phyloP scores from a whole-genome alignment of 768 basidiomycete genomes.

The Termitomyces sp. region DNA sequence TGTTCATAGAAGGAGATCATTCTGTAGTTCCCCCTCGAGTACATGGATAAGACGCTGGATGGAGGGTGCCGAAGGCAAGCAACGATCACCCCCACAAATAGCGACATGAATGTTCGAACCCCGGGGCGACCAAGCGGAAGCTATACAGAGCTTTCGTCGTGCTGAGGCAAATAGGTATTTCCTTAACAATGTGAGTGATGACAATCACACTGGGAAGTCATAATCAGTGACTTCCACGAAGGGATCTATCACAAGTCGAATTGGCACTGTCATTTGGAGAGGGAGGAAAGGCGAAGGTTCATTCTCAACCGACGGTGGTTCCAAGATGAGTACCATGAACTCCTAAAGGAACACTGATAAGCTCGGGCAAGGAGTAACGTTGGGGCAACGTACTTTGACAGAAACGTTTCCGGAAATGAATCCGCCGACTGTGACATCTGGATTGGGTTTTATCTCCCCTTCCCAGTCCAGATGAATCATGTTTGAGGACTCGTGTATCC shows the following conservation, averaged over 20 bases:
- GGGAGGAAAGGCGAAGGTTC: constrained; percentile 25
- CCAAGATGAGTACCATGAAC: constrained; percentile 44
- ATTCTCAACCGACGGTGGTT: constrained; percentile 26
- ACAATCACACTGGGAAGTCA: constrained; percentile 1
- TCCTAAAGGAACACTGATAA: constrained; percentile 34
- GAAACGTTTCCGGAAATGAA: constrained; percentile 40
- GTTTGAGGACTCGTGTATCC: constrained; percentile 14
- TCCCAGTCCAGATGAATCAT: constrained; percentile 52
- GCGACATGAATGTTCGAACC: neutral
- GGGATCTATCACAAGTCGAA: constrained; percentile 55
- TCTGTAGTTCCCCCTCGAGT: too few species aligned
- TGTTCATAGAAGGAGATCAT: too few species aligned
- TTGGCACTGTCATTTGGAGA: constrained; percentile 42
- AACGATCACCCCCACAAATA: too few species aligned
- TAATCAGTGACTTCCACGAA: constrained; percentile 24
- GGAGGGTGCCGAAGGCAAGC: too few species aligned
- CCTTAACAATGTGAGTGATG: neutral
- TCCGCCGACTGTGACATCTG: constrained; percentile 35
- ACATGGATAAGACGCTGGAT: too few species aligned
- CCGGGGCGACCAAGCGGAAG: neutral
- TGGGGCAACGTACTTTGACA: constrained; percentile 29
- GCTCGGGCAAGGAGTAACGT: neutral
- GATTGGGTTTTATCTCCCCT: constrained; percentile 38
- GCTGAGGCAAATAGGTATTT: neutral
- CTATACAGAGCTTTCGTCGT: too few species aligned